phyloP scores from a whole-genome alignment of 345 rosid species.

The Linum tenue region DNA sequence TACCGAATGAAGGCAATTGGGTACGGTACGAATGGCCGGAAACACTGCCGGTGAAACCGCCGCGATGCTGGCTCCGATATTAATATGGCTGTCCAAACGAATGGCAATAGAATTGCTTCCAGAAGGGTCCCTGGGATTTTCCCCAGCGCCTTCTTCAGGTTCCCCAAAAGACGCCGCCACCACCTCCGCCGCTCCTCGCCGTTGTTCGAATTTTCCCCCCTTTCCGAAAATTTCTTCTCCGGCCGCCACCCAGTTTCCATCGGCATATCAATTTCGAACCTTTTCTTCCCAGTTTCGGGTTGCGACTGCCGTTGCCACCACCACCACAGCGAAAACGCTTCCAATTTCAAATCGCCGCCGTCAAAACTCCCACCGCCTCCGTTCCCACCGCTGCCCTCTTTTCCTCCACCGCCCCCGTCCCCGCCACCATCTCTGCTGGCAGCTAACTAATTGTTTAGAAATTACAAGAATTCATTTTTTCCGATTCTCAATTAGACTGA shows the following conservation, averaged over 20 bases:
- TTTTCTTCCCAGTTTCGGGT: not conserved
- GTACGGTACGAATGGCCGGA: no score
- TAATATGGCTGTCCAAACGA: not conserved
- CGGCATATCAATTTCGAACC: not conserved
- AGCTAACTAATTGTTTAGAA: not conserved
- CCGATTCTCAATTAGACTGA: not conserved
- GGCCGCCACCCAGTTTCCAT: not conserved
- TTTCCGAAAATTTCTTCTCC: not conserved
- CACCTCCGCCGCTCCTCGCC: not conserved
- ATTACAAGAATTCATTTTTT: not conserved
- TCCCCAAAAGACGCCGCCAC: not conserved
- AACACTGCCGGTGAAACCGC: no score
- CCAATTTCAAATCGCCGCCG: not conserved
- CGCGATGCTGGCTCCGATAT: not conserved
- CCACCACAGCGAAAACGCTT: not conserved
- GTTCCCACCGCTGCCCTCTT: not conserved
- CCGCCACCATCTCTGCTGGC: not conserved
- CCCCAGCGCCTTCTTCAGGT: not conserved
- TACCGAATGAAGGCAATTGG: no score
- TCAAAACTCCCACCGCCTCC: not conserved
- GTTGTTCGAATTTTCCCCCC: no score
- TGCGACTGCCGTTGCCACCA: not conserved
- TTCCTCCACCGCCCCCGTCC: no score
- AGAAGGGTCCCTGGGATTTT: not conserved
- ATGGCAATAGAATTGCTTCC: not conserved